These are phyloP conservation scores for Neurospora sp. DNA, from an alignment of 495 filamentous ascomycete genomes.

Conservation along the genomic window DNA sequence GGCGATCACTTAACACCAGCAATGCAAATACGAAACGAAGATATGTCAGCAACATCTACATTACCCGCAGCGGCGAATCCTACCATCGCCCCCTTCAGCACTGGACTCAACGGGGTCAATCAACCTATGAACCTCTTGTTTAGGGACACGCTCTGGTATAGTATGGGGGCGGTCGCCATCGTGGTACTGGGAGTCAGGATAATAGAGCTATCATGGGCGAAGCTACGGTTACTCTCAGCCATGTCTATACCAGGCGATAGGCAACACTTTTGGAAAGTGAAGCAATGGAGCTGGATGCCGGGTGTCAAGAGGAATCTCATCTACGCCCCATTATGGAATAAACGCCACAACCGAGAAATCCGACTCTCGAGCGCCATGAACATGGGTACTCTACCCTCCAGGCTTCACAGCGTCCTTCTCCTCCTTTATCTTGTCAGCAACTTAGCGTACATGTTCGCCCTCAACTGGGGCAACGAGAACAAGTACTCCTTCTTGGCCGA, in stretches of 20 bases:
- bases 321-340: conserved; percentile 73
- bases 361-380: conserved; percentile 66
- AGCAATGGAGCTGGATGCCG: conserved; percentile 41
- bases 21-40: conserved; percentile 8
- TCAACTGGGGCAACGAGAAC: conserved; percentile 46
- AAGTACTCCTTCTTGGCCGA: conserved; percentile 42
- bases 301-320: conserved; percentile 67
- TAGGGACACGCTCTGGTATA: conserved; percentile 39
- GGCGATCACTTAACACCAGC: conserved; percentile 1
- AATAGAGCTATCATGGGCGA: conserved; percentile 30
- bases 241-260: conserved; percentile 34
- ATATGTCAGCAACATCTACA: conserved; percentile 3
- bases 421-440: conserved; percentile 54
- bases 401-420: conserved; percentile 69
- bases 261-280: conserved; percentile 39
- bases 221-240: conserved; percentile 37
- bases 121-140: conserved; percentile 38
- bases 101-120: conserved; percentile 42
- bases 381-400: conserved; percentile 75
- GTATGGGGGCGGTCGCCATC: conserved; percentile 35
- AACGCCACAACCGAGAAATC: conserved; percentile 80
- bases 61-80: conserved; percentile 7
- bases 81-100: conserved; percentile 38
- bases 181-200: conserved; percentile 35
- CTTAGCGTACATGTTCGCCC: conserved; percentile 49